phyloP scores from a whole-genome alignment of 257 asterid species.

The Linderniella brevidens region DNA sequence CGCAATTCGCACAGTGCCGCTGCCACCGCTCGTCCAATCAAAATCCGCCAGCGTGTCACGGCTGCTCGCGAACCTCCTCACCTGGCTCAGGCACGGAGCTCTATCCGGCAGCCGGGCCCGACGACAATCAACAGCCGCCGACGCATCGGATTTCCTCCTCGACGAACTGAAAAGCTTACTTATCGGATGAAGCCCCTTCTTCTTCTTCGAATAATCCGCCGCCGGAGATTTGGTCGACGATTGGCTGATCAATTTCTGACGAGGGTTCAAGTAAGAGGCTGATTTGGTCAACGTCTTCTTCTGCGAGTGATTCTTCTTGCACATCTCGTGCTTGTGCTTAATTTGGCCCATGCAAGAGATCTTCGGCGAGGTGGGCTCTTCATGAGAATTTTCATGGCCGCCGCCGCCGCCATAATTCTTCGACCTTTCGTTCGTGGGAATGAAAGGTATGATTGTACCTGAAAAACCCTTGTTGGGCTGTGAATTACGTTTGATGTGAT shows the following conservation, averaged over 20 bases:
- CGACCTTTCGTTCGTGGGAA: slow-evolving; percentile 24
- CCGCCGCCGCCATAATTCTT: slow-evolving; percentile 4
- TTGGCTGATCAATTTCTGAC: no score
- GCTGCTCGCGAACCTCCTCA: slow-evolving; percentile 63
- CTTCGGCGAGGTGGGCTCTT: slow-evolving; percentile 44
- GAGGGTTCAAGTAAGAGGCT: background rate
- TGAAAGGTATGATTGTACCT: slow-evolving; percentile 24
- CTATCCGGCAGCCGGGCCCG: background rate
- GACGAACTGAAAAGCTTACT: slow-evolving; percentile 7
- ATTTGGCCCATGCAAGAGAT: slow-evolving; percentile 51
- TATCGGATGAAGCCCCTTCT: slow-evolving; percentile 15
- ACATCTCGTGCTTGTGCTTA: slow-evolving; percentile 15
- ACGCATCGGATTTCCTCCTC: slow-evolving; percentile 5
- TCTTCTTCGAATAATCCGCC: background rate
- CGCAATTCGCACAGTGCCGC: slow-evolving; percentile 27
- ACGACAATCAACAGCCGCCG: slow-evolving; percentile 3
- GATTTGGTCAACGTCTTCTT: slow-evolving; percentile 5
- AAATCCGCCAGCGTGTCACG: slow-evolving; percentile 50
- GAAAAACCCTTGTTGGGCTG: slow-evolving; percentile 18
- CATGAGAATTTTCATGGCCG: slow-evolving; percentile 11
- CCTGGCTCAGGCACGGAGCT: slow-evolving; percentile 29
- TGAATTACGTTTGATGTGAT: slow-evolving; percentile 1
- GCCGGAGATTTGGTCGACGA: slow-evolving; percentile 1
- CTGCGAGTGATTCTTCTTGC: slow-evolving; percentile 10
- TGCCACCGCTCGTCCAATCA: slow-evolving; percentile 43